A percentile compares a stretch with the other conserved stretches of the same genome.
Conservation (phyloP, 2,329 filamentous ascomycete species). For the Dactylellina sp. region DNA sequence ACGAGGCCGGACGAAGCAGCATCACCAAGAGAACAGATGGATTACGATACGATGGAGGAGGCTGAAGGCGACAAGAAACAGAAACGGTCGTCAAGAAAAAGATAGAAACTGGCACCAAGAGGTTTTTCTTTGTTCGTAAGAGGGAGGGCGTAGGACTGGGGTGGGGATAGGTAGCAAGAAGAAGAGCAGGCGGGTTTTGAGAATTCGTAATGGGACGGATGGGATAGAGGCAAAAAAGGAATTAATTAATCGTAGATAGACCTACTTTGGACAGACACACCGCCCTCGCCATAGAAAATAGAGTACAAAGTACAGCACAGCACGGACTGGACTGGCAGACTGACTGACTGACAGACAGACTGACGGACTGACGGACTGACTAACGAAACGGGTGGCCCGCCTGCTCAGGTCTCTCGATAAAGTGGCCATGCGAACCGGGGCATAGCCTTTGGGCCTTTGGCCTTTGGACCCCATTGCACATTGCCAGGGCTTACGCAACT, state of each 20-base stretch:
- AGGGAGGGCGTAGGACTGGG: too few relatives aligned
- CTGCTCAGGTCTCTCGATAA: neutral
- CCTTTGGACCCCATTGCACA: too few relatives aligned
- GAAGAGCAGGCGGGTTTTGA: constrained; percentile 18
- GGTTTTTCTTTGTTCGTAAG: neutral
- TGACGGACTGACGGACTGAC: too few relatives aligned
- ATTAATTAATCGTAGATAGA: neutral
- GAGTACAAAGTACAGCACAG: too few relatives aligned
- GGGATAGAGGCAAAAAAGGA: constrained; percentile 10
- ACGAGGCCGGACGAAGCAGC: constrained; percentile 7
- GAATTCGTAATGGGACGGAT: constrained; percentile 28
- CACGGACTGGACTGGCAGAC: too few relatives aligned
- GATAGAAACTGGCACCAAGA: neutral
- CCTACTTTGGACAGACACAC: constrained; percentile 11
- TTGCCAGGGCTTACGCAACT: constrained; percentile 51
- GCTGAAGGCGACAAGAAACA: constrained; percentile 2
- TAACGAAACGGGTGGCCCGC: too few relatives aligned
- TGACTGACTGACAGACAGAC: too few relatives aligned
- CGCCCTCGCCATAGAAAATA: neutral
- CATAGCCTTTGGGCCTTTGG: too few relatives aligned
- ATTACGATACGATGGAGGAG: neutral
- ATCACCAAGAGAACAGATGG: neutral
- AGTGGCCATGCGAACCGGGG: constrained; percentile 28
- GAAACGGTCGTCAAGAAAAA: neutral
- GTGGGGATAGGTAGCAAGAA: neutral